A percentile compares a stretch with the other conserved stretches of the same genome.
These are phyloP conservation scores for Astragalus glycyphyllos DNA, from an alignment of 306 rosid genomes.

Conservation along the genomic window DNA sequence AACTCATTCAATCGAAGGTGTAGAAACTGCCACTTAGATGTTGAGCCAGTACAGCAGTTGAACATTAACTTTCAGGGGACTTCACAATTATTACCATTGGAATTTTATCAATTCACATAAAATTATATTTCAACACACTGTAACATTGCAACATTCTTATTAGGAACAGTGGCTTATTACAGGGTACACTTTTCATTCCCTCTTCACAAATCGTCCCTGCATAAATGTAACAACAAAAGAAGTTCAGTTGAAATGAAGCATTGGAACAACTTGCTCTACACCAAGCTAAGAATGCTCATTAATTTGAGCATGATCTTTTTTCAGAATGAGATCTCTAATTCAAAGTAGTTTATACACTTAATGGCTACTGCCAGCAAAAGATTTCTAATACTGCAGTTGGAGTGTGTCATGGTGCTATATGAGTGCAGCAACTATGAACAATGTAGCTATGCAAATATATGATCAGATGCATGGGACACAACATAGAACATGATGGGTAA, in stretches of 20 bases:
- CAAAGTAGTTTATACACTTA: background rate
- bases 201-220: slow-evolving; percentile 97
- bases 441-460: background rate
- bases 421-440: background rate
- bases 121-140: slow-evolving; percentile 33
- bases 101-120: slow-evolving; percentile 28
- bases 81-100: slow-evolving; percentile 23
- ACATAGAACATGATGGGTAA: background rate
- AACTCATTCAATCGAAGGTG: background rate
- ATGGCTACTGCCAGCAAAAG: background rate
- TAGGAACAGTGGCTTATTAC: slow-evolving; percentile 26
- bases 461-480: background rate
- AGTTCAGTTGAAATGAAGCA: background rate
- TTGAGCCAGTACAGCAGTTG: too few species aligned
- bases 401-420: too few species aligned
- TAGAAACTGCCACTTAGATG: too few species aligned
- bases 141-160: slow-evolving; percentile 26
- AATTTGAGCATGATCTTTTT: background rate
- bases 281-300: background rate
- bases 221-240: background rate
- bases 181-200: slow-evolving; percentile 52
- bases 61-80: slow-evolving; percentile 5
- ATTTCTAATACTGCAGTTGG: too few species aligned
- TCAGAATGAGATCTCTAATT: background rate
- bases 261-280: background rate